phyloP scores from a whole-genome alignment of 768 basidiomycete genomes.

The Russula sp. region DNA sequence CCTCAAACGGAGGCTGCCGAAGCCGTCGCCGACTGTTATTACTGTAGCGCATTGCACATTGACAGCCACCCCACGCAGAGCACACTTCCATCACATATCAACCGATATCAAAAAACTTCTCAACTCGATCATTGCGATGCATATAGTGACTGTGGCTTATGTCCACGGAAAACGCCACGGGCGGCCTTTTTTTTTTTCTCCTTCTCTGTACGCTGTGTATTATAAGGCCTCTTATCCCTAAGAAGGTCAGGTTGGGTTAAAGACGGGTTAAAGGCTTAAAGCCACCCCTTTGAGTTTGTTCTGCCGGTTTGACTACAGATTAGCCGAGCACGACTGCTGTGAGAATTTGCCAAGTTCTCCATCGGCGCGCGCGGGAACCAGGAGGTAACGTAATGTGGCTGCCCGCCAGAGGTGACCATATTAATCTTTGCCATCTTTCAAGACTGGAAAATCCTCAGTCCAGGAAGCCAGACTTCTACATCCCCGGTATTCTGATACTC shows the following conservation, averaged over 20 bases:
- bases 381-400: neutral
- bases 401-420: too few relatives aligned
- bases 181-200: neutral
- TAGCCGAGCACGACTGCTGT: neutral
- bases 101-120: neutral
- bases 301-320: neutral
- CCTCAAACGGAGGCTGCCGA: slow-evolving; percentile 8
- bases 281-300: neutral
- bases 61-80: neutral
- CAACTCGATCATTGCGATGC: neutral
- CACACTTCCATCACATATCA: neutral
- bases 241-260: neutral
- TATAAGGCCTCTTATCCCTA: neutral
- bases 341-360: neutral
- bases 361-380: neutral
- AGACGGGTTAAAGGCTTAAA: neutral
- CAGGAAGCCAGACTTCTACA: neutral
- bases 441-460: neutral
- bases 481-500: neutral
- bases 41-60: neutral
- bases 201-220: neutral
- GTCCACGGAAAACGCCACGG: neutral
- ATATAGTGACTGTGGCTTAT: neutral
- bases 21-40: neutral
- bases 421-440: neutral